Percentiles rank a stretch among this genome's conserved stretches.
These are phyloP conservation scores for Globisporangium irregulare DNA, from an alignment of 352 stramenopile genomes.

Conservation along the genomic window DNA sequence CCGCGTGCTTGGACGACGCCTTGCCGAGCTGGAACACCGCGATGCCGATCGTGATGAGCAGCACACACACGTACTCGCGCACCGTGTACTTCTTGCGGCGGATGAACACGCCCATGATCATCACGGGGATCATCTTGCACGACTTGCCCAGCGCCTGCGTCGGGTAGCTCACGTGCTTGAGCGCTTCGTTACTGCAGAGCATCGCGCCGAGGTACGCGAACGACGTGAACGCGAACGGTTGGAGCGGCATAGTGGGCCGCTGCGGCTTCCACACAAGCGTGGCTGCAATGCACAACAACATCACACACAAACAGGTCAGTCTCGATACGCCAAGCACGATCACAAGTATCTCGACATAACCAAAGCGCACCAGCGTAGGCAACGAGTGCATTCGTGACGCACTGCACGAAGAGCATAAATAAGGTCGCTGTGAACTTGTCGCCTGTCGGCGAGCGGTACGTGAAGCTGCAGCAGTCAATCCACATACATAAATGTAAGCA, in stretches of 20 bases:
- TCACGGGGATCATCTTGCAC: conserved; percentile 99
- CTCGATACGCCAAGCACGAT: background rate
- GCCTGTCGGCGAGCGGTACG: conserved; percentile 75
- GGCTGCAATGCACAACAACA: conserved; percentile 19
- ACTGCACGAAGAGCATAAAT: conserved; percentile 93
- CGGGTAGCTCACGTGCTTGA: conserved; percentile 96
- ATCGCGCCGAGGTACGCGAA: conserved; percentile 89
- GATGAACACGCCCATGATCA: conserved; percentile 92
- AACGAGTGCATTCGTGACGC: conserved; percentile 86
- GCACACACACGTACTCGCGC: conserved; percentile 88
- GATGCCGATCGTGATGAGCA: conserved; percentile 90
- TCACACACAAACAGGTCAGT: background rate
- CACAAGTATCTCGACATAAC: background rate
- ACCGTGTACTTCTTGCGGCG: conserved; percentile 89
- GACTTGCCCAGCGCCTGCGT: conserved; percentile 98
- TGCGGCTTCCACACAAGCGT: conserved; percentile 83
- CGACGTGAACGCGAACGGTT: conserved; percentile 87
- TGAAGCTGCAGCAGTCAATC: conserved; percentile 49
- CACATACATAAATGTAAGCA: background rate
- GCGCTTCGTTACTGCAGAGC: conserved; percentile 90
- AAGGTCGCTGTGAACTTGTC: conserved; percentile 90
- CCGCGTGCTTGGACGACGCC: conserved; percentile 59
- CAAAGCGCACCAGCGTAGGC: conserved; percentile 53
- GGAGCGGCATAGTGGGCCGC: conserved; percentile 62
- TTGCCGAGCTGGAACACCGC: conserved; percentile 90